Evolutionary conservation across 257 asterid genomes (phyloP), one percentile per base, ranked within the genome.

Genomic region (Knoxia roxburghii): DNA sequence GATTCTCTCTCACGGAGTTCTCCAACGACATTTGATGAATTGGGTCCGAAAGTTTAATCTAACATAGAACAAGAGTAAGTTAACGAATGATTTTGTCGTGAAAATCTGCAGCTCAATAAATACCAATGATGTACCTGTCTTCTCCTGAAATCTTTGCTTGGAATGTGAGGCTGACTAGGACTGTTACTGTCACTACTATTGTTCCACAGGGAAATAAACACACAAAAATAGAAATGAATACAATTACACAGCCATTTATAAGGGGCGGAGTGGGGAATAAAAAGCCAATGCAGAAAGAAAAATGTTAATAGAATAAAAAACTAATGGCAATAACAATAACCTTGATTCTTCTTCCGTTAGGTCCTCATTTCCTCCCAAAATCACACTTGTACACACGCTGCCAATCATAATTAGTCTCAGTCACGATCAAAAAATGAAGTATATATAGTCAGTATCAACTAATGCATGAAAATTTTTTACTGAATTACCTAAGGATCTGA

Each of bases 311-410:
- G 43, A 1, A 68, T 41, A 32, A 30, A 27, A 33, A 46, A 57
- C 26, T 33, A 6, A 50, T 58, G 57, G 20, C 15, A n/a, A 23
- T 41, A 33, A 24, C 43, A 45, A 18, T 73, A 64, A 90, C 99
- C 99, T 94, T 67, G 93, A 90, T 78, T 94, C 99, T 67, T 90
- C 96, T 80, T 94, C 97, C 53, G 88, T 80, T n/a, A 84, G 79
- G 71, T 87, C 95, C 74, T 84, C 96, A 43, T 68, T 79, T 77
- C 89, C 98, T 55, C 93, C 96, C 81, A 94, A 64, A 75, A 94
- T 90, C 53, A 83, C 90, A 77, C 96, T 89, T 4, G 96, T 82
- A 78, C 99, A 94, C 61, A 82, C 89, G 53, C 99, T 94, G 60
- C 57, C 67, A 80, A 51, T 66, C 68, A 53, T 35, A 61, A 68